Percentiles rank a stretch among this genome's conserved stretches.
phyloP scores from a whole-genome alignment of 768 basidiomycete genomes.

The Pholiota conissans region DNA sequence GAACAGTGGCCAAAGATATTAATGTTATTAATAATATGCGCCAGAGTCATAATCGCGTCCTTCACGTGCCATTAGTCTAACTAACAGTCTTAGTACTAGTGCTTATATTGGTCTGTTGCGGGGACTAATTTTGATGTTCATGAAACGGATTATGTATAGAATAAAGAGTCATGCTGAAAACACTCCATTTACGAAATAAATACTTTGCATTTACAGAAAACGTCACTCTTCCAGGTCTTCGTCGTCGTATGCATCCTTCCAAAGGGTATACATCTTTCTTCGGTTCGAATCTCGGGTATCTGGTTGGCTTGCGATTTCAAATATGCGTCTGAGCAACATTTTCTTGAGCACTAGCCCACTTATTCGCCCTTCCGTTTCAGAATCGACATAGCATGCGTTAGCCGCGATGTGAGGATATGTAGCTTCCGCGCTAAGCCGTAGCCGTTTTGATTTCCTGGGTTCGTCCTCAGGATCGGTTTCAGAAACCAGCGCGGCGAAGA shows the following conservation, averaged over 20 bases:
- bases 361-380: slow-evolving; percentile 38
- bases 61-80: no score
- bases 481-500: slow-evolving; percentile 54
- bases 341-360: slow-evolving; percentile 42
- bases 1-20: no score
- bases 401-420: slow-evolving; percentile 44
- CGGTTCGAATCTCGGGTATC: slow-evolving; percentile 80
- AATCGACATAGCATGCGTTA: slow-evolving; percentile 52
- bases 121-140: neutral
- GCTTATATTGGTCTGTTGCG: no score
- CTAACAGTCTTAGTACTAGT: no score
- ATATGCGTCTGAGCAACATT: slow-evolving; percentile 61
- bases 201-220: neutral
- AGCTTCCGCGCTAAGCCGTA: slow-evolving; percentile 33
- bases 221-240: slow-evolving; percentile 32
- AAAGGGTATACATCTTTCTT: slow-evolving; percentile 80
- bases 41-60: no score
- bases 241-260: slow-evolving; percentile 63
- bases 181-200: neutral
- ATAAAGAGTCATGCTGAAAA: no score
- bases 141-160: no score
- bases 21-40: no score
- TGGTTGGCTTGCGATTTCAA: slow-evolving; percentile 70
- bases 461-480: slow-evolving; percentile 36
- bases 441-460: slow-evolving; percentile 46